A percentile compares a stretch with the other conserved stretches of the same genome.
These are phyloP conservation scores for Alternaria viburni DNA, from an alignment of 2,329 filamentous ascomycete genomes.

Conservation along the genomic window DNA sequence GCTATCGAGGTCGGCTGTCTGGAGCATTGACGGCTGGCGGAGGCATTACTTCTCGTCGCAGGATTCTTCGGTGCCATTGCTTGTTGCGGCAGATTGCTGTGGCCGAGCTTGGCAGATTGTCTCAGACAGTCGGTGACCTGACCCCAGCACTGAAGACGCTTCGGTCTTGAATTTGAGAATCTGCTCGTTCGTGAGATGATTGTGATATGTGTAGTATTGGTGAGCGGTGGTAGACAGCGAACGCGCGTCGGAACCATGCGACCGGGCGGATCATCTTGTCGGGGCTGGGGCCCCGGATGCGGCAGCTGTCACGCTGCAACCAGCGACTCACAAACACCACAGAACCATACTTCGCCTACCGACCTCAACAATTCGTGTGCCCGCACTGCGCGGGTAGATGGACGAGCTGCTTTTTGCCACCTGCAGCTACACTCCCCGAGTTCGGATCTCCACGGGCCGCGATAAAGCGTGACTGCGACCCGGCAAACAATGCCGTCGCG, in stretches of 20 bases:
- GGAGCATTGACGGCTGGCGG: background rate
- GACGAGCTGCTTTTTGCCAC: background rate
- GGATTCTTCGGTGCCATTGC: background rate
- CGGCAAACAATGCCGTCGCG: background rate
- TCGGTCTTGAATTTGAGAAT: background rate
- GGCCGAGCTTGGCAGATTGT: background rate
- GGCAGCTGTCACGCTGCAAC: slow-evolving; percentile 2
- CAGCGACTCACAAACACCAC: background rate
- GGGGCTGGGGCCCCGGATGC: background rate
- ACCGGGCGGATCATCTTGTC: slow-evolving; percentile 3
- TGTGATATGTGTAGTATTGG: background rate
- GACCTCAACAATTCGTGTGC: background rate
- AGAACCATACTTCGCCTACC: background rate
- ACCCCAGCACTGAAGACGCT: background rate
- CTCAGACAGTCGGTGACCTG: background rate
- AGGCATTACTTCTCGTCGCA: background rate
- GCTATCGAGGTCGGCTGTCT: background rate
- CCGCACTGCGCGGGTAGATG: background rate
- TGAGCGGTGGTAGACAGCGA: background rate
- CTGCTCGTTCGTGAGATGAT: background rate
- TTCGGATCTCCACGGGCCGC: slow-evolving; percentile 9
- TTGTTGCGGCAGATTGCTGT: background rate
- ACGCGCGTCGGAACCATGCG: background rate
- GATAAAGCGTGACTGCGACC: background rate
- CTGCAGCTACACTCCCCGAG: background rate